These are phyloP conservation scores for Penicillium sp. DNA, from an alignment of 2,329 filamentous ascomycete genomes.

Conservation along the genomic window DNA sequence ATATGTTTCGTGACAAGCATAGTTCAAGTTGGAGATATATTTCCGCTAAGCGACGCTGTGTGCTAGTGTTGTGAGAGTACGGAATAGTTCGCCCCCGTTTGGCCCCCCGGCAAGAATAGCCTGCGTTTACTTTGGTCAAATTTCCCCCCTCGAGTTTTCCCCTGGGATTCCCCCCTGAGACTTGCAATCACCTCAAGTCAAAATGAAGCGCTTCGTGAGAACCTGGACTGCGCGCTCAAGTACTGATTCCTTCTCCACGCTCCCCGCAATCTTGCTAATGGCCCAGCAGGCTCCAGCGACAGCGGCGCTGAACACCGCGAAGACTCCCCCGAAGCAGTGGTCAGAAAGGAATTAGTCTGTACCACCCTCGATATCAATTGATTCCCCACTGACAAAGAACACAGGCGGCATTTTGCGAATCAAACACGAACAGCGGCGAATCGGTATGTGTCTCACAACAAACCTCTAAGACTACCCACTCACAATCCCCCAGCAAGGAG, in stretches of 20 bases:
- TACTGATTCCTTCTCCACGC: conserved; percentile 17
- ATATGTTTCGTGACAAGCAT: too few species aligned
- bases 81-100: neutral
- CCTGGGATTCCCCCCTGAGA: neutral
- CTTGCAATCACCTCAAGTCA: conserved; percentile 2
- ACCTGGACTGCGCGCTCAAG: conserved; percentile 34
- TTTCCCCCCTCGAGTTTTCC: neutral
- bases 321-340: conserved; percentile 41
- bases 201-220: conserved; percentile 42
- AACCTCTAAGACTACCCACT: conserved; percentile 3
- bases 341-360: conserved; percentile 46
- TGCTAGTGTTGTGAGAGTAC: conserved; percentile 1
- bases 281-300: conserved; percentile 24
- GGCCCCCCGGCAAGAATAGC: neutral
- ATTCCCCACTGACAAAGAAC: conserved; percentile 7
- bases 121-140: neutral
- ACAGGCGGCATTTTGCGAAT: conserved; percentile 80
- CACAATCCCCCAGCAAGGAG: conserved; percentile 56
- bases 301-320: conserved; percentile 29
- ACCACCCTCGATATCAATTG: neutral
- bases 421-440: conserved; percentile 50
- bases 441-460: conserved; percentile 43
- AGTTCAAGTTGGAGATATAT: too few species aligned
- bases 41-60: neutral
- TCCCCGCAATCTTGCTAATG: conserved; percentile 8